phyloP scores from a whole-genome alignment of 441 rosid species.

The Croton setiger region DNA sequence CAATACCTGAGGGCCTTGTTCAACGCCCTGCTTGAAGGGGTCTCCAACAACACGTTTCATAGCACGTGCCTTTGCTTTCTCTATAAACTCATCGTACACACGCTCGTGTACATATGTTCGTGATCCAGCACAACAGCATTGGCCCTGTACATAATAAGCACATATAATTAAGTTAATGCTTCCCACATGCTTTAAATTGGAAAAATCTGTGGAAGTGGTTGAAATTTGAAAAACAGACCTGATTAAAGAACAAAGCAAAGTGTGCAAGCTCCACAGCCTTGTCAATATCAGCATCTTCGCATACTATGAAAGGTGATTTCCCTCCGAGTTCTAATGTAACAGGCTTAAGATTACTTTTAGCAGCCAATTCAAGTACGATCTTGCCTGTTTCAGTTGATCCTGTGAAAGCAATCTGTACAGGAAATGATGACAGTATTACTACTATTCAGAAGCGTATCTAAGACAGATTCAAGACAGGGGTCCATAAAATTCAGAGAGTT shows the following conservation, averaged over 20 bases:
- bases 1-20: slow-evolving; percentile 88
- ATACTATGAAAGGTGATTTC: slow-evolving; percentile 79
- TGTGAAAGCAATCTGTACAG: slow-evolving; percentile 65
- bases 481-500: too few species aligned
- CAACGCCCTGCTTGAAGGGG: slow-evolving; percentile 76
- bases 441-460: slow-evolving; percentile 3
- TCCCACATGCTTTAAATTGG: slow-evolving; percentile 4
- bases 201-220: background rate
- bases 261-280: slow-evolving; percentile 77
- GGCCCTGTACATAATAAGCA: slow-evolving; percentile 50
- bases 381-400: slow-evolving; percentile 76
- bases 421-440: background rate
- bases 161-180: background rate
- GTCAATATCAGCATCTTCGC: slow-evolving; percentile 70
- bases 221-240: slow-evolving; percentile 34
- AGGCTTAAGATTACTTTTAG: slow-evolving; percentile 81
- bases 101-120: slow-evolving; percentile 77
- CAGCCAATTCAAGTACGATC: slow-evolving; percentile 57
- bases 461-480: too few species aligned
- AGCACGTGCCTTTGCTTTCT: slow-evolving; percentile 79
- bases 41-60: slow-evolving; percentile 69
- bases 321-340: slow-evolving; percentile 88
- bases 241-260: slow-evolving; percentile 79
- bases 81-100: slow-evolving; percentile 74
- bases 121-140: slow-evolving; percentile 89